Evolutionary conservation across 2,329 filamentous ascomycete genomes (phyloP), one percentile per base, ranked within the genome.

Genomic region (Xylariaceae sp.): DNA sequence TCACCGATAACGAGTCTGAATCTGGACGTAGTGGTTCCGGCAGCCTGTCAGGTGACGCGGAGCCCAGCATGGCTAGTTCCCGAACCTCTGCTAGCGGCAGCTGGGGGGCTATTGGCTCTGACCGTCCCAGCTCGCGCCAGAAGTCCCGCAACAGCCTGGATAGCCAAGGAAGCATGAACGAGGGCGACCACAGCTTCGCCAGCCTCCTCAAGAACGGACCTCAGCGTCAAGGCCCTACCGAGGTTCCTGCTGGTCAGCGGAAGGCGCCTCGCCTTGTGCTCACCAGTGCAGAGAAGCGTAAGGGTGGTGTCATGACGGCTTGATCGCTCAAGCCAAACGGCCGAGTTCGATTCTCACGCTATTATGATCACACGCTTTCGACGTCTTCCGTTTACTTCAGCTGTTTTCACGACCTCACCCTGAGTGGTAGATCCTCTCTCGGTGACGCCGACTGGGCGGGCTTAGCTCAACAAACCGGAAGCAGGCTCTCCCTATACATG

Each of bases 271-370:
- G 88, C 73, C 78, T 95, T 59, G 84, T 96, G 51, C 75, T 96
- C 51, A 89, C 85, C 51, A 89, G 82, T 61, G 84, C 81, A 47
- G 88, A 94, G 71, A 95, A 94, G 78, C 85, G 88, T 64, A 94
- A 88, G 74, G 83, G 76, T 64, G 57, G 62, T 50, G 48, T 52
- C 26, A 32, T 41, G 12, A 50, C 46, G n/a, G 54, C 54, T 29
- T 60, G 49, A 52, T 43, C 33, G 26, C 32, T 34, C 27, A 32
- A 16, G 34, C 14, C 34, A 9, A 42, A 33, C 6, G 21, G 43
- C 47, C 44, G 36, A 44, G 30, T 44, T 48, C 16, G 45, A n/a
- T n/a, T n/a, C n/a, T 55, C 39, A 56, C 53, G 48, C 41, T 51
- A 47, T 57, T 41, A 58, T 40, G 56, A 57, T 53, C 47, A 47